Conservation (phyloP, 495 filamentous ascomycete genomes). For the Tuber borchii region DNA sequence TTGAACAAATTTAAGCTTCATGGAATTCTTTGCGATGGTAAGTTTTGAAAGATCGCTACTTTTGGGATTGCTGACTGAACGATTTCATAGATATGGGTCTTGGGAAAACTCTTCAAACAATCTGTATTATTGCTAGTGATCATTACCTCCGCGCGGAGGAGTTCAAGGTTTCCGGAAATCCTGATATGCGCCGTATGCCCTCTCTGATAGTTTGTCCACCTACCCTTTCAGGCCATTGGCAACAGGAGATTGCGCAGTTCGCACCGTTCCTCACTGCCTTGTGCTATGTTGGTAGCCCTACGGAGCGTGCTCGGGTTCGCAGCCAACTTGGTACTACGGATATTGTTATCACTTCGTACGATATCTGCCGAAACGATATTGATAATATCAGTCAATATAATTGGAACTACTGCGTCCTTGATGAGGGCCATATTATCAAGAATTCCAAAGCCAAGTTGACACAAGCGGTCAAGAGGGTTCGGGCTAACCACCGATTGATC, state of each 20-base stretch:
- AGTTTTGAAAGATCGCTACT: slow-evolving; percentile 10
- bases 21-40: slow-evolving; percentile 86
- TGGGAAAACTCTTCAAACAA: slow-evolving; percentile 92
- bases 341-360: slow-evolving; percentile 94
- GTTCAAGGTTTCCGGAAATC: slow-evolving; percentile 66
- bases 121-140: slow-evolving; percentile 96
- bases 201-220: slow-evolving; percentile 94
- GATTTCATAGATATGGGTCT: slow-evolving; percentile 75
- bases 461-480: slow-evolving; percentile 75
- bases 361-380: slow-evolving; percentile 89
- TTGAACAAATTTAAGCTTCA: slow-evolving; percentile 96
- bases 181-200: slow-evolving; percentile 71
- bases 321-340: slow-evolving; percentile 66
- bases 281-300: slow-evolving; percentile 81
- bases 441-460: slow-evolving; percentile 93
- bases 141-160: slow-evolving; percentile 90
- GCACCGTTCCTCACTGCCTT: slow-evolving; percentile 86
- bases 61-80: slow-evolving; percentile 22
- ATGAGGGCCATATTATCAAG: slow-evolving; percentile 97
- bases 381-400: slow-evolving; percentile 72
- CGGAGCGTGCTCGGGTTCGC: slow-evolving; percentile 64
- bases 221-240: slow-evolving; percentile 97
- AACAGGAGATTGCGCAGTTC: slow-evolving; percentile 90
- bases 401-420: slow-evolving; percentile 96
- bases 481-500: slow-evolving; percentile 89